Conservation (phyloP, 176 grass and related monocot genomes). For the Oryza coarctata region DNA sequence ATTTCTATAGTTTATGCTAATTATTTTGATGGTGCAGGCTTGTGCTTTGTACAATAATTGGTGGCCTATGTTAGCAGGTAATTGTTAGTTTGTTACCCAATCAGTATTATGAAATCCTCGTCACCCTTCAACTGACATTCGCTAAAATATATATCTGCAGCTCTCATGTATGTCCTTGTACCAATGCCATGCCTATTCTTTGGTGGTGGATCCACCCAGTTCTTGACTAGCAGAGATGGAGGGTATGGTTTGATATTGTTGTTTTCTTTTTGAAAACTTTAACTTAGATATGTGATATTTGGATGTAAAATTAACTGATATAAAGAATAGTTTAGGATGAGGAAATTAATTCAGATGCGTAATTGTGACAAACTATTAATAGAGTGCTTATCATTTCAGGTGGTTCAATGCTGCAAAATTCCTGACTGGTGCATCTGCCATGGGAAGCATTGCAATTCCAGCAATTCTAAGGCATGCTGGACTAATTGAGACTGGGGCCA, state of each 20-base stretch:
- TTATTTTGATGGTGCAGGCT: constrained; percentile 55
- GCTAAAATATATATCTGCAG: constrained; percentile 39
- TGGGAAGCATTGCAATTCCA: constrained; percentile 92
- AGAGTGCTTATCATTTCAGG: constrained; percentile 30
- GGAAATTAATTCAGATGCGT: neutral
- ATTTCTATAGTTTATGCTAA: neutral
- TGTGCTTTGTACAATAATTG: constrained; percentile 98
- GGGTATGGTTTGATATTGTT: constrained; percentile 49
- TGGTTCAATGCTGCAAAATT: constrained; percentile 95
- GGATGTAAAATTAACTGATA: neutral
- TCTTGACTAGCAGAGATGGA: constrained; percentile 87
- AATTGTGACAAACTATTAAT: neutral
- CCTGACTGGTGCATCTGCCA: constrained; percentile 81
- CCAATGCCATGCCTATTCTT: constrained; percentile 99
- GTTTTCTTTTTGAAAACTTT: neutral
- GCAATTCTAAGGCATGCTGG: constrained; percentile 84
- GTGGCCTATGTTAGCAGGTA: constrained; percentile 99
- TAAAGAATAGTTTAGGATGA: neutral
- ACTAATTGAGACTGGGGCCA: constrained; percentile 83
- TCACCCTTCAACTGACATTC: constrained; percentile 38
- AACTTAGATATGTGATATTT: neutral
- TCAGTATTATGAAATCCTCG: neutral
- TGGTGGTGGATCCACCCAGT: constrained; percentile 84
- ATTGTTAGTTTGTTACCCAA: constrained; percentile 14
- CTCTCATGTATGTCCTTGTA: constrained; percentile 93